phyloP scores from a whole-genome alignment of 192 early-diverging fungal genomes.

The Coemansia sp. region DNA sequence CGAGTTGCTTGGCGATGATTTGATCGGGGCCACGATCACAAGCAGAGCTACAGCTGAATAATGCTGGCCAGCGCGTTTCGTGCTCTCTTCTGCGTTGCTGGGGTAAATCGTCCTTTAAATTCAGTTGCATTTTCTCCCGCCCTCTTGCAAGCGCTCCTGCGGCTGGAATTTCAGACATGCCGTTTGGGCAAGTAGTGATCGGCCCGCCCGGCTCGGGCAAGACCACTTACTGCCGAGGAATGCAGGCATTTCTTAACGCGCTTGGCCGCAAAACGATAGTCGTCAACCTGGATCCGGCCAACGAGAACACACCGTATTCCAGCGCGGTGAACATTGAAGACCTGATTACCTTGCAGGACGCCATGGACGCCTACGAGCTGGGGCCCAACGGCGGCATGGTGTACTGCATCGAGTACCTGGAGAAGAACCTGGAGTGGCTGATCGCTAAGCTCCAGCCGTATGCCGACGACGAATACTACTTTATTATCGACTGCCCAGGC shows the following conservation, averaged over 20 bases:
- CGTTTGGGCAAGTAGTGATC: slow-evolving; percentile 77
- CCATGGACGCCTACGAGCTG: slow-evolving; percentile 80
- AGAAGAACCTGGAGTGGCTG: slow-evolving; percentile 91
- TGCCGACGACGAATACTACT: slow-evolving; percentile 62
- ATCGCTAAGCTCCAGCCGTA: slow-evolving; percentile 61
- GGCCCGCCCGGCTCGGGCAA: slow-evolving; percentile 95
- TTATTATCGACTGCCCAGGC: slow-evolving; percentile 95
- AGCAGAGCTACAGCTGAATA: no score
- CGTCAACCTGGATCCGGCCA: slow-evolving; percentile 98
- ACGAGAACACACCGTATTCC: slow-evolving; percentile 80
- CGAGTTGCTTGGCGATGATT: no score
- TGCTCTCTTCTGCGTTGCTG: no score
- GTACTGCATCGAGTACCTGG: slow-evolving; percentile 92
- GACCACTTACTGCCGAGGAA: slow-evolving; percentile 90
- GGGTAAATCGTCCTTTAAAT: no score
- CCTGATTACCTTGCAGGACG: slow-evolving; percentile 89
- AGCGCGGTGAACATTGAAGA: slow-evolving; percentile 81
- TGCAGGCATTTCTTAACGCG: slow-evolving; percentile 81
- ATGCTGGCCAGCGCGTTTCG: no score
- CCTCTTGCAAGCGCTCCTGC: no score
- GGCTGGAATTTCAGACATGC: no score
- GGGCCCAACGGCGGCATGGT: slow-evolving; percentile 97
- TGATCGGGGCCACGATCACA: no score
- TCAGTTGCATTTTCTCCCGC: no score
- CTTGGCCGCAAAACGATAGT: slow-evolving; percentile 76